Base-by-base conservation (phyloP, 2,329 filamentous ascomycete species). In the Apiospora rasikravindrae region DNA sequence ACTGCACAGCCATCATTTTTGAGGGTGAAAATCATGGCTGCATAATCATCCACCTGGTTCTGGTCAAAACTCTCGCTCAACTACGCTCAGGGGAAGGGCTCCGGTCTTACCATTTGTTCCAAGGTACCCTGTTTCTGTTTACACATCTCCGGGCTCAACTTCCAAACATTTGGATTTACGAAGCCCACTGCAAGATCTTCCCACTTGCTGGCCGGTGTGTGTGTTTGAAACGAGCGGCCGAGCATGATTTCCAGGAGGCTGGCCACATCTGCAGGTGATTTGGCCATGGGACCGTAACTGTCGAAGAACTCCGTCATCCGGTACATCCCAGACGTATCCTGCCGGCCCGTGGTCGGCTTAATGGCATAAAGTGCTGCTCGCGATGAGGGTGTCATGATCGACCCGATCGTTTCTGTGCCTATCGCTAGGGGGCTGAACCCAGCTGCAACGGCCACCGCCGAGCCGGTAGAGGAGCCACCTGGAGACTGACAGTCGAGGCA, bases 321-420 rank as follows among this genome's bases (percentile, higher is more conserved):
- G 45, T 75, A 77, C 47, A 77, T 49, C 1, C 78, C 77, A 11
- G 70, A 45, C 49, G 53, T 66, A 61, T 76, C n/a, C 49, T 75
- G 73, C 7, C 49, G 71, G 29, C 67, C 72, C 14, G 74, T 69
- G 19, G 74, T 76, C 1, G 77, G 76, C 57, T 79, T 81, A 40
- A 81, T 53, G 2, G 76, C 75, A 68, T 79, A 81, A 0, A 81
- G 45, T 6, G 73, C 77, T 2, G 76, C 72, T 1, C 77, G 70
- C 0, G 70, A 73, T 0, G 76, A 57, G 0, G 78, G 77, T 0
- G 74, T 75, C 26, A 80, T 72, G 24, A 80, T 76, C 0, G 77
- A 82, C 5, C 80, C 80, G 14, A 77, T 74, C 8, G 81, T 82
- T 73, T 83, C 80, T 24, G 79, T 79, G 10, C 76, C 80, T 37